Evolutionary conservation across 2,329 filamentous ascomycete species (phyloP), one percentile per base, ranked within the genome.

Genomic region (Aureobasidium subglaciale): DNA sequence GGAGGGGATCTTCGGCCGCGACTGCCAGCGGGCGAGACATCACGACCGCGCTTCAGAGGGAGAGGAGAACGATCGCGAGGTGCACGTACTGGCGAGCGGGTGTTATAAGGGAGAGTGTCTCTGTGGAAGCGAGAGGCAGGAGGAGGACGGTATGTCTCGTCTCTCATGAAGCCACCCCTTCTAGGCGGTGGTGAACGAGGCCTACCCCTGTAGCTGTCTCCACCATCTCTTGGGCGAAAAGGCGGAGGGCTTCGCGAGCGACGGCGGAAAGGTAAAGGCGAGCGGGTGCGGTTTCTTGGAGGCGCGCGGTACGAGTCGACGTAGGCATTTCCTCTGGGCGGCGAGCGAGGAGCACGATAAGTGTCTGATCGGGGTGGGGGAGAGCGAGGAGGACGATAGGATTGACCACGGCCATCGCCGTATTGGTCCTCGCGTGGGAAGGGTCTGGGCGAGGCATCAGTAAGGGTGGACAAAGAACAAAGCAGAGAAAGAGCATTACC

Each of bases 331-430:
- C 58, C 65, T 46, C 75, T 69, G 8, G 73, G 69, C 22, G 59
- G 65, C 18, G 74, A 71, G 37, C 79, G 80, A 27, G 79, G 80
- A 54, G 65, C 73, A 67, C 75, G 71, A 62, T 75, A 70, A 60
- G 58, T 63, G 55, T 69, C 68, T 40, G 59, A 52, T 37, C 62
- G 61, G 38, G 61, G 60, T 24, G 64, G 61, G 24, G 67, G 67
- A 9, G 63, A 62, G 42, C 64, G 67, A 55, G 65, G 64, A 38
- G 69, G 69, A n/a, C 69, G 66, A 58, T 71, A 71, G n/a, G 66
- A 68, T 53, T 71, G 67, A 7, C 69, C 69, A 43, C 67, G 60
- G 22, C 67, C 65, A 25, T 58, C 63, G 49, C 65, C 62, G 56
- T 65, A 70, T 34, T 67, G 65, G 57, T 71, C 68, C 56, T 65